A percentile compares a stretch with the other conserved stretches of the same genome.
These are phyloP conservation scores for Microcyclosporella mali DNA, from an alignment of 2,329 filamentous ascomycete genomes.

Conservation along the genomic window DNA sequence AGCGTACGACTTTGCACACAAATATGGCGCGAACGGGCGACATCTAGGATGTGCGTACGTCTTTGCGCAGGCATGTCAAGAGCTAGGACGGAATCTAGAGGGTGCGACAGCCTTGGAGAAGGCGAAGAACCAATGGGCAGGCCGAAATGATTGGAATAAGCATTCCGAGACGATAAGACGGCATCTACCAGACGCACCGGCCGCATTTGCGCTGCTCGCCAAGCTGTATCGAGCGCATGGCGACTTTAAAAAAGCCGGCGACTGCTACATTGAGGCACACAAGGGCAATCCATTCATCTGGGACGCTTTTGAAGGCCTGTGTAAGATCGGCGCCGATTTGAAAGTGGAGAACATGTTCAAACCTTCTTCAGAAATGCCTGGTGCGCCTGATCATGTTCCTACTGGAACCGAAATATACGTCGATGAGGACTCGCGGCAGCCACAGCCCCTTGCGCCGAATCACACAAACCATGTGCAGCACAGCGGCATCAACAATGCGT, in stretches of 20 bases:
- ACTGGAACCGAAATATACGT: conserved; percentile 25
- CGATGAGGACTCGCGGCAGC: conserved; percentile 20
- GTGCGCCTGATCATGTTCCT: conserved; percentile 31
- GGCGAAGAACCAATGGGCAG: conserved; percentile 66
- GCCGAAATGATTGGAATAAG: conserved; percentile 67
- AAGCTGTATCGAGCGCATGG: conserved; percentile 79
- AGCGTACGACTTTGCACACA: conserved; percentile 75
- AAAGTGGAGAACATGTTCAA: conserved; percentile 83
- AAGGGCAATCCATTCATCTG: conserved; percentile 94
- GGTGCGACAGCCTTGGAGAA: conserved; percentile 81
- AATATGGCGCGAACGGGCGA: conserved; percentile 60
- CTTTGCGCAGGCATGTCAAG: conserved; percentile 82
- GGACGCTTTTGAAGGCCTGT: conserved; percentile 88
- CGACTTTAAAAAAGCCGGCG: conserved; percentile 74
- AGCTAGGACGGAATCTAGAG: conserved; percentile 70
- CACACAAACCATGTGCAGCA: neutral
- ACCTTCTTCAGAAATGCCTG: conserved; percentile 53
- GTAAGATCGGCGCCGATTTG: conserved; percentile 73
- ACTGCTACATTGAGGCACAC: conserved; percentile 80
- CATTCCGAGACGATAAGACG: conserved; percentile 72
- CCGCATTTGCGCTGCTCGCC: conserved; percentile 75
- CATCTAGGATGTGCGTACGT: conserved; percentile 87
- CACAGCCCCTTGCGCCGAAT: conserved; percentile 23
- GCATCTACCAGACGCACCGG: conserved; percentile 73
- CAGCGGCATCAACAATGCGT: neutral